Evolutionary conservation across 768 basidiomycete genomes (phyloP).

Genomic region (Trametes coccinea): DNA sequence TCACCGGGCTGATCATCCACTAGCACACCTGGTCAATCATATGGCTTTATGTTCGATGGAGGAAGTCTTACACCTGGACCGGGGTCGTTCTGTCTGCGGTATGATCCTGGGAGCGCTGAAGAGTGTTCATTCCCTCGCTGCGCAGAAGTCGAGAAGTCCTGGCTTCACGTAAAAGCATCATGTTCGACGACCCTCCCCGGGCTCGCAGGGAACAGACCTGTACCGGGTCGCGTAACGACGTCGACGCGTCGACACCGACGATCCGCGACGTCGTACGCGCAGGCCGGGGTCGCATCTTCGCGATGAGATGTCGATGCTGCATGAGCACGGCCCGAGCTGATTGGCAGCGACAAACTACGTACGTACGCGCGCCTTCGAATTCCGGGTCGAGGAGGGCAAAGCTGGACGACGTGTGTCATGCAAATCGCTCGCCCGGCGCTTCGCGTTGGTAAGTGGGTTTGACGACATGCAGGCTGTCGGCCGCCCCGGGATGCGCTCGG

Average conservation of each 20-base stretch:
- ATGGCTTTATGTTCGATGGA: too few relatives aligned
- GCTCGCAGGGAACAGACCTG: background rate
- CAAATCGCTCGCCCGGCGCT: too few relatives aligned
- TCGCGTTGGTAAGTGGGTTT: too few relatives aligned
- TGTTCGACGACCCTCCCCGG: background rate
- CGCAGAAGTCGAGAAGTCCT: conserved; percentile 14
- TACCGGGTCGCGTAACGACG: background rate
- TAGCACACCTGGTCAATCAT: too few relatives aligned
- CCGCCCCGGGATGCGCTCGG: background rate
- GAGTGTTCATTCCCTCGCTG: conserved; percentile 2
- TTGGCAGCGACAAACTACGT: background rate
- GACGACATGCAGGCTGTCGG: background rate
- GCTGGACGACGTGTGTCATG: too few relatives aligned
- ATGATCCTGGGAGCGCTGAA: background rate
- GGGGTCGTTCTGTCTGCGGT: conserved; percentile 3
- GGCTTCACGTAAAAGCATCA: conserved; percentile 1
- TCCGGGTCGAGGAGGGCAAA: background rate
- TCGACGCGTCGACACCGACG: background rate
- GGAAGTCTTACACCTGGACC: too few relatives aligned
- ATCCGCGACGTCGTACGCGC: background rate
- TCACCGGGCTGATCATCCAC: background rate
- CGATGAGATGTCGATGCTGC: background rate
- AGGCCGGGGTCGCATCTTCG: background rate
- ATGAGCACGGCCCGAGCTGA: too few relatives aligned
- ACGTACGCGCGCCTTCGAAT: background rate